Evolutionary conservation across 2,329 filamentous ascomycete genomes (phyloP).

Genomic region (Diaporthe amygdali): DNA sequence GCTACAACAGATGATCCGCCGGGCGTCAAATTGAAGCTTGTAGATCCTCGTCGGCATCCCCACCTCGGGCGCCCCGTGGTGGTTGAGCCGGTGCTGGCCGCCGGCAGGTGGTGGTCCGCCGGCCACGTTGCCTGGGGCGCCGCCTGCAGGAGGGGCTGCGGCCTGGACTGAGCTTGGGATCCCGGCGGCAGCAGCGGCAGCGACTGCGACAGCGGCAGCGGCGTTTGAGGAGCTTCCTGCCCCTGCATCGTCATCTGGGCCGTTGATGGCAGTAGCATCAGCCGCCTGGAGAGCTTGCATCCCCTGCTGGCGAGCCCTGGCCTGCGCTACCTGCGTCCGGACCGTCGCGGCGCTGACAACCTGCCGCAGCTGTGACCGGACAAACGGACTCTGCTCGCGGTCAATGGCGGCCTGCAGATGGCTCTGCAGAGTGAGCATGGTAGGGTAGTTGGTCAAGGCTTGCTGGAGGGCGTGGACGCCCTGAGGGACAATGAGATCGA

Average conservation of each 20-base stretch:
- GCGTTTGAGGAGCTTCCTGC: background rate
- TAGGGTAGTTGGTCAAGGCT: slow-evolving; percentile 52
- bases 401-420: slow-evolving; percentile 59
- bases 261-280: slow-evolving; percentile 14
- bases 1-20: slow-evolving; percentile 92
- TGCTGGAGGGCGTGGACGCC: slow-evolving; percentile 53
- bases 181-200: slow-evolving; percentile 16
- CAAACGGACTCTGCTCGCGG: slow-evolving; percentile 52
- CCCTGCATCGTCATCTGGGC: slow-evolving; percentile 14
- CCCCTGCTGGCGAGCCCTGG: slow-evolving; percentile 33
- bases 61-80: slow-evolving; percentile 49
- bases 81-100: slow-evolving; percentile 40
- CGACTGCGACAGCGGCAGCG: slow-evolving; percentile 14
- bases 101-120: slow-evolving; percentile 21
- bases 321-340: slow-evolving; percentile 51
- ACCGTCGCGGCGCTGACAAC: slow-evolving; percentile 53
- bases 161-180: background rate
- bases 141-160: background rate
- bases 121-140: background rate
- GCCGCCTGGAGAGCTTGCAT: slow-evolving; percentile 29
- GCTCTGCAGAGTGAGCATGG: slow-evolving; percentile 51
- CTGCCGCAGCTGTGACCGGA: slow-evolving; percentile 54
- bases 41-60: slow-evolving; percentile 73
- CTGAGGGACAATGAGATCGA: slow-evolving; percentile 58
- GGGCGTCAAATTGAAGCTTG: slow-evolving; percentile 94